A percentile compares a stretch with the other conserved stretches of the same genome.
Evolutionary conservation across 2,329 filamentous ascomycete species (phyloP).

Genomic region (Byssochlamys sp.): DNA sequence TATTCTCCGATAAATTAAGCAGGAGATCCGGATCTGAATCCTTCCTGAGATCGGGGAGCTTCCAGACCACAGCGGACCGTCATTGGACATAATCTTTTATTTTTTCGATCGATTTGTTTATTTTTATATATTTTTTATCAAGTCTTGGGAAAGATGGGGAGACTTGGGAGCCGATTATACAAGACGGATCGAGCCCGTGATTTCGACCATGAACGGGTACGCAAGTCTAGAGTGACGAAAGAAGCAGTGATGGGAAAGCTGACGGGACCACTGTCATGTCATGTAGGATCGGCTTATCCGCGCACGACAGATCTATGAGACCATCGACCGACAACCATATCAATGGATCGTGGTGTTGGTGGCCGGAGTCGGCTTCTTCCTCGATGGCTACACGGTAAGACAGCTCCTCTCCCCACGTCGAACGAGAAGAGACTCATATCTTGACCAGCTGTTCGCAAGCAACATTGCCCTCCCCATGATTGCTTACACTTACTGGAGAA

Average conservation of each 20-base stretch:
- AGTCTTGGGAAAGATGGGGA: constrained; percentile 18
- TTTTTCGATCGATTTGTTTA: too few relatives aligned
- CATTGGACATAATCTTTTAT: background rate
- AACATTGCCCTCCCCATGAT: constrained; percentile 44
- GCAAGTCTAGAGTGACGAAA: background rate
- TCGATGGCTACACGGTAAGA: constrained; percentile 37
- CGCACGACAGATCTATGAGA: constrained; percentile 36
- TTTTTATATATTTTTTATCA: too few relatives aligned
- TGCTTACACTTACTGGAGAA: constrained; percentile 39
- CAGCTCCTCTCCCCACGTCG: background rate
- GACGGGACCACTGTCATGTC: background rate
- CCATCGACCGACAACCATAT: constrained; percentile 34
- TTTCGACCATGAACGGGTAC: constrained; percentile 36
- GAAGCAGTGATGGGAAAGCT: background rate
- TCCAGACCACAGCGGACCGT: too few relatives aligned
- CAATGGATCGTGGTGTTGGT: constrained; percentile 39
- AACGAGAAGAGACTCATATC: background rate
- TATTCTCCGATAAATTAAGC: background rate
- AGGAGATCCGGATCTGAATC: too few relatives aligned
- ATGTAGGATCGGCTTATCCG: constrained; percentile 33
- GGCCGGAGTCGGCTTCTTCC: constrained; percentile 42
- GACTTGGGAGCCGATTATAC: constrained; percentile 28
- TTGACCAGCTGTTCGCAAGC: constrained; percentile 36
- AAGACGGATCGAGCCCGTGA: constrained; percentile 36
- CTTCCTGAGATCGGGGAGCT: background rate